Conservation (phyloP, 2,329 filamentous ascomycete species). For the Venturia effusa region DNA sequence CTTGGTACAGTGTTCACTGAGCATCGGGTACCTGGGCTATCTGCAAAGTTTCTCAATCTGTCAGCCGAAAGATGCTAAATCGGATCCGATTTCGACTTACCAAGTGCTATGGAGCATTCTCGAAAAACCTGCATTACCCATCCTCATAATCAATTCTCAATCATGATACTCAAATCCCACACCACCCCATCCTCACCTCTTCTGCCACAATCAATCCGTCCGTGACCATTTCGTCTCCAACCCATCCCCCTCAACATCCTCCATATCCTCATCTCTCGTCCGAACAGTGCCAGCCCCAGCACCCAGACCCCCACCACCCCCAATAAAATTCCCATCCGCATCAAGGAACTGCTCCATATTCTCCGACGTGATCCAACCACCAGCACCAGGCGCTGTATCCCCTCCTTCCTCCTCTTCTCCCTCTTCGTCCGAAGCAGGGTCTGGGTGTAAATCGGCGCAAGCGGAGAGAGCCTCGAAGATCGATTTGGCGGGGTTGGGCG, state of each 20-base stretch:
- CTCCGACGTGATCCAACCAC: slow-evolving; percentile 82
- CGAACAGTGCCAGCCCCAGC: slow-evolving; percentile 28
- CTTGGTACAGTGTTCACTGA: neutral
- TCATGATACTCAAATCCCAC: neutral
- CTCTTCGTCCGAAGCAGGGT: slow-evolving; percentile 49
- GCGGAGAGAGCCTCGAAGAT: slow-evolving; percentile 61
- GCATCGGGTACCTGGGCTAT: neutral
- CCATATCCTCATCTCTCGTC: slow-evolving; percentile 16
- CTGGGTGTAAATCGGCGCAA: slow-evolving; percentile 68
- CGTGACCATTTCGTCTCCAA: slow-evolving; percentile 24
- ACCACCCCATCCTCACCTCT: neutral
- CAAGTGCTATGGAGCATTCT: neutral
- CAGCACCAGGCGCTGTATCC: slow-evolving; percentile 59
- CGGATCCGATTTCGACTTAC: neutral
- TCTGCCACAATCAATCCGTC: slow-evolving; percentile 18
- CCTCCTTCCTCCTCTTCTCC: slow-evolving; percentile 32
- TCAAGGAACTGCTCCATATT: slow-evolving; percentile 65
- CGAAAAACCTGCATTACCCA: neutral
- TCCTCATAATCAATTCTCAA: neutral
- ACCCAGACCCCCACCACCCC: slow-evolving; percentile 20
- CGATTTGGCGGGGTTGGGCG: slow-evolving; percentile 25
- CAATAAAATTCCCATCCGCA: slow-evolving; percentile 28
- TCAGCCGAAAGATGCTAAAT: neutral
- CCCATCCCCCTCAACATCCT: slow-evolving; percentile 18
- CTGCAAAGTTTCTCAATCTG: neutral